A percentile compares a stretch with the other conserved stretches of the same genome.
phyloP scores from a whole-genome alignment of 2,329 filamentous ascomycete species.

The Kalmusia sp. region DNA sequence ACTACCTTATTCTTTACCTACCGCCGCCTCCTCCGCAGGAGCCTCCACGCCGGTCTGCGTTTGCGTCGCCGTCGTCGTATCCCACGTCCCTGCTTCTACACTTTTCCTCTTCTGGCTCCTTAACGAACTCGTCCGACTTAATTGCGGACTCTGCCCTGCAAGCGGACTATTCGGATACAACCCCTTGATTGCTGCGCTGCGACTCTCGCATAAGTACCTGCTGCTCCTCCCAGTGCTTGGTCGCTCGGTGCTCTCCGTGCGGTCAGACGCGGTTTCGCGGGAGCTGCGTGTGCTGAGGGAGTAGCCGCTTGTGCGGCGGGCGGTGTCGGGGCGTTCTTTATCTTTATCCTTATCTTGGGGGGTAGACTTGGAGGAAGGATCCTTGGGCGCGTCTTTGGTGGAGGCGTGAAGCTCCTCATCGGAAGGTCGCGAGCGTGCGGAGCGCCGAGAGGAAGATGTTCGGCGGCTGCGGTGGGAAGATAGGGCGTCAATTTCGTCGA shows the following conservation, averaged over 20 bases:
- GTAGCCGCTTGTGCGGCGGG: conserved; percentile 40
- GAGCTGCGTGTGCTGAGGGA: conserved; percentile 31
- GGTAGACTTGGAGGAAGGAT: conserved; percentile 9
- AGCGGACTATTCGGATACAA: conserved; percentile 40
- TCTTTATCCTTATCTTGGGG: conserved; percentile 12
- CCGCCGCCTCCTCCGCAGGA: not conserved
- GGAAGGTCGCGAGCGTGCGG: conserved; percentile 35
- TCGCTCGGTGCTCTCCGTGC: conserved; percentile 21
- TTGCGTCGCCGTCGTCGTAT: not conserved
- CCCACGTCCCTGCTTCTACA: conserved; percentile 5
- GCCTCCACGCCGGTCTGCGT: too few relatives aligned
- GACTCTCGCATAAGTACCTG: conserved; percentile 42
- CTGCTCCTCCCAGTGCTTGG: conserved; percentile 30
- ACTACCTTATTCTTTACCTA: not conserved
- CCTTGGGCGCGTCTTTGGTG: conserved; percentile 33
- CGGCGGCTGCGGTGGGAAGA: conserved; percentile 33
- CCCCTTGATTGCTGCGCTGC: conserved; percentile 48
- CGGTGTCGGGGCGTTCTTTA: conserved; percentile 19
- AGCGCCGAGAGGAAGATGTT: conserved; percentile 36
- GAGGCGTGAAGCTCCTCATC: conserved; percentile 13
- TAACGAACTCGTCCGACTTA: conserved; percentile 13
- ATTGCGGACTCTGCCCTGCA: conserved; percentile 2
- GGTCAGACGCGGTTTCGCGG: conserved; percentile 9
- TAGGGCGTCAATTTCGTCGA: conserved; percentile 45
- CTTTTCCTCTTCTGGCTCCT: conserved; percentile 13